phyloP scores from a whole-genome alignment of 495 filamentous ascomycete genomes.

The Penicillium coffeae region DNA sequence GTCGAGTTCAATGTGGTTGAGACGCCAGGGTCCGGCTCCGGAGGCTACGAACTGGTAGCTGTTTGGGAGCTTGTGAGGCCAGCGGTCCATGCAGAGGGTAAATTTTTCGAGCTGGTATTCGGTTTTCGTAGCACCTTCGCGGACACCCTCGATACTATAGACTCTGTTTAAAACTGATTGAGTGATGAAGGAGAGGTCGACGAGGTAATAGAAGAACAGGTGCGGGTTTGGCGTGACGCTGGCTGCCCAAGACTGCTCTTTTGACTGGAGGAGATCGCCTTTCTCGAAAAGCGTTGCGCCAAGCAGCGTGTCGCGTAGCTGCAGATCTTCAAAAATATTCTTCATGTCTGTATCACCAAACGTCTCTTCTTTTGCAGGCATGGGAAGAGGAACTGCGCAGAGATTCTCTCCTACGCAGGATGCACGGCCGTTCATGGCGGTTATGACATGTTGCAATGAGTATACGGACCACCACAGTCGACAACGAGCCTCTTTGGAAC shows the following conservation, averaged over 20 bases:
- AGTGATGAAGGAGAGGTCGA: constrained; percentile 47
- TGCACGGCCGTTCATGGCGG: constrained; percentile 58
- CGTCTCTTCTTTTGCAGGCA: constrained; percentile 51
- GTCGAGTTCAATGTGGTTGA: constrained; percentile 12
- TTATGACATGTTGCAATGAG: constrained; percentile 53
- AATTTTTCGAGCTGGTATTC: constrained; percentile 49
- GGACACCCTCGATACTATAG: constrained; percentile 52
- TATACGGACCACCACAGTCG: constrained; percentile 65
- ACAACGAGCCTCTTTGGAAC: constrained; percentile 54
- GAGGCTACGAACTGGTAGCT: constrained; percentile 42
- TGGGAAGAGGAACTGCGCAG: constrained; percentile 51
- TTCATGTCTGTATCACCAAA: constrained; percentile 19
- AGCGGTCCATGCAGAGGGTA: constrained; percentile 43
- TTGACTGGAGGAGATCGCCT: constrained; percentile 4
- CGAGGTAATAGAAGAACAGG: constrained; percentile 44
- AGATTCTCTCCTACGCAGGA: constrained; percentile 50
- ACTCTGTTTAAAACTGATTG: constrained; percentile 50
- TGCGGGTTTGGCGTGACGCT: constrained; percentile 30
- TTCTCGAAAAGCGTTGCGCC: constrained; percentile 30
- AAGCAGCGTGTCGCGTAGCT: constrained; percentile 21
- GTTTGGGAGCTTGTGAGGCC: constrained; percentile 46
- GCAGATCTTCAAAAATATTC: constrained; percentile 13
- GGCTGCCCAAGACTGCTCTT: constrained; percentile 15
- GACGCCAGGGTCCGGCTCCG: constrained; percentile 14
- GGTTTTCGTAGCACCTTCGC: constrained; percentile 45